These are phyloP conservation scores for Phytophthora chlamydospora DNA, from an alignment of 352 stramenopile genomes.

Conservation along the genomic window DNA sequence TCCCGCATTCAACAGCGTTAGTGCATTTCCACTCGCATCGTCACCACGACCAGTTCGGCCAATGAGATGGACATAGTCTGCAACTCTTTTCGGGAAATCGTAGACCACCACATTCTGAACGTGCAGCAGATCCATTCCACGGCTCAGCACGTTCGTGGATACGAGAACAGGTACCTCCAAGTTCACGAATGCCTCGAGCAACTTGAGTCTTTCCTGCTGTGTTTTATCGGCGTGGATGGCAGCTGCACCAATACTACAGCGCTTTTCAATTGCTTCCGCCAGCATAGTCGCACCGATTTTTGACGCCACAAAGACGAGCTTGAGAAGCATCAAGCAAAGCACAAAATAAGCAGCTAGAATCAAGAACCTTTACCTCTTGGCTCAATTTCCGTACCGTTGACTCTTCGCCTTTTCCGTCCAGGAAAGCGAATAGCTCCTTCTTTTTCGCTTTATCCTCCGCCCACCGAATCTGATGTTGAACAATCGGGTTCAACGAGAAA, in stretches of 20 bases:
- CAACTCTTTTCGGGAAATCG: slow-evolving; percentile 63
- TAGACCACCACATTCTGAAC: slow-evolving; percentile 79
- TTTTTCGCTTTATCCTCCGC: slow-evolving; percentile 69
- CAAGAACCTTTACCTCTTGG: not conserved
- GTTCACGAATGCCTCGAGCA: slow-evolving; percentile 70
- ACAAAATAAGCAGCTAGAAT: slow-evolving; percentile 1
- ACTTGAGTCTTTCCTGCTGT: slow-evolving; percentile 52
- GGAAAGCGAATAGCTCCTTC: slow-evolving; percentile 49
- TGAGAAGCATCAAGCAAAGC: not conserved
- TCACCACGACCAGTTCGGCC: slow-evolving; percentile 51
- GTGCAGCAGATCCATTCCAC: slow-evolving; percentile 70
- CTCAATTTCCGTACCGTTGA: slow-evolving; percentile 45
- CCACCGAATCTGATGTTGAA: slow-evolving; percentile 55
- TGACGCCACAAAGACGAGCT: slow-evolving; percentile 83
- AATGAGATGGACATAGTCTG: slow-evolving; percentile 72
- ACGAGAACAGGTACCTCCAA: slow-evolving; percentile 56
- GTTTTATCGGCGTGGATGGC: slow-evolving; percentile 74
- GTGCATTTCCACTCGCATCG: slow-evolving; percentile 26
- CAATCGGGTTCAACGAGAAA: slow-evolving; percentile 37
- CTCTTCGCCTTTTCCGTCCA: slow-evolving; percentile 39
- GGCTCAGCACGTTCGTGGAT: slow-evolving; percentile 73
- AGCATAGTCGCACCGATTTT: slow-evolving; percentile 67
- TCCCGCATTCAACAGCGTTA: slow-evolving; percentile 55
- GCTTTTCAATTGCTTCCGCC: slow-evolving; percentile 54
- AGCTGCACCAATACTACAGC: slow-evolving; percentile 36